Evolutionary conservation across 2,329 filamentous ascomycete genomes (phyloP).

Genomic region (Alternaria sp.): DNA sequence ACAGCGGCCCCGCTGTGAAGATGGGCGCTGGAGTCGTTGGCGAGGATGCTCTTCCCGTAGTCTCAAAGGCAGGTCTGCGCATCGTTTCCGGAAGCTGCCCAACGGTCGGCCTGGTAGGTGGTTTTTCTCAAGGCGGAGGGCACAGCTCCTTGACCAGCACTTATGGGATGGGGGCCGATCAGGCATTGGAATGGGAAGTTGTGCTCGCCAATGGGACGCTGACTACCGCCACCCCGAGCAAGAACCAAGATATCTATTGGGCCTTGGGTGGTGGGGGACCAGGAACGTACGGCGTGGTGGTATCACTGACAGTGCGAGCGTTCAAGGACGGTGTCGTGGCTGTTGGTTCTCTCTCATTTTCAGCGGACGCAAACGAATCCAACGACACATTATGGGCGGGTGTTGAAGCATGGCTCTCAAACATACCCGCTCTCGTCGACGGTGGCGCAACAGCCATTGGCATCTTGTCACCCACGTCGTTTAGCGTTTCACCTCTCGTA

Average conservation of each 20-base stretch:
- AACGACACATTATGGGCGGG: too few species aligned
- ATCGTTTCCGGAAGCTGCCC: slow-evolving; percentile 17
- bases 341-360: background rate
- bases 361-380: background rate
- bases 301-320: slow-evolving; percentile 21
- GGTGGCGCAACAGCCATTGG: too few species aligned
- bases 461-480: too few species aligned
- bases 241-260: slow-evolving; percentile 29
- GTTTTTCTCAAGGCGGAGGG: slow-evolving; percentile 53
- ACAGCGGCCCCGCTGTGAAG: slow-evolving; percentile 27
- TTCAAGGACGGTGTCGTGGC: background rate
- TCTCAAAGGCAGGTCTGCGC: background rate
- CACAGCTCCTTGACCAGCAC: slow-evolving; percentile 55
- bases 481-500: too few species aligned
- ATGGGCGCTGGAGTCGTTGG: slow-evolving; percentile 26
- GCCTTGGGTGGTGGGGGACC: slow-evolving; percentile 29
- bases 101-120: slow-evolving; percentile 54
- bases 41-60: background rate
- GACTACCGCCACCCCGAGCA: slow-evolving; percentile 14
- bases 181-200: slow-evolving; percentile 28
- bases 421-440: background rate
- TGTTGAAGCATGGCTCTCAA: too few species aligned
- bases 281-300: slow-evolving; percentile 27
- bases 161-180: slow-evolving; percentile 21
- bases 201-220: slow-evolving; percentile 20